Conservation (phyloP, 2,329 filamentous ascomycete species). For the Aspergillus sp. region DNA sequence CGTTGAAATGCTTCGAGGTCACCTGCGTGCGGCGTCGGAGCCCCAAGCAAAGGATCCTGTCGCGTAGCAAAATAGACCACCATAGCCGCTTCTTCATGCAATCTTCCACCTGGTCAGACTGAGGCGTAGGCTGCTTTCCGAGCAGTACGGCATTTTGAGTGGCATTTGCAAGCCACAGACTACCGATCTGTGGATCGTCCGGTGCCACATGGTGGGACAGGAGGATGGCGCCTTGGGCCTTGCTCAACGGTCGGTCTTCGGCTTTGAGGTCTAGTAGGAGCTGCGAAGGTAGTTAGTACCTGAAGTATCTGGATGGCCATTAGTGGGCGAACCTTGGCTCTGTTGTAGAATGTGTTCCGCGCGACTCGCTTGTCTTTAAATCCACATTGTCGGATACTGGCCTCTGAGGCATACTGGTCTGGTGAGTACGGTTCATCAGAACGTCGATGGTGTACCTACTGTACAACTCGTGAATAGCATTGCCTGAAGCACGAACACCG, state of each 20-base stretch:
- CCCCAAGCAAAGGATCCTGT: conserved; percentile 6
- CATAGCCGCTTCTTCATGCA: conserved; percentile 4
- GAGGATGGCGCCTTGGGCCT: conserved; percentile 7
- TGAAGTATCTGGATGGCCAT: background rate
- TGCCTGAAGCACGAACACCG: conserved; percentile 6
- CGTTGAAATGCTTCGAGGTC: conserved; percentile 7
- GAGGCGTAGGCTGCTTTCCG: conserved; percentile 3
- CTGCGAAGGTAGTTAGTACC: background rate
- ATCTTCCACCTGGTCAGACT: background rate
- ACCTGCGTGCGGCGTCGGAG: conserved; percentile 7
- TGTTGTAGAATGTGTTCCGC: conserved; percentile 3
- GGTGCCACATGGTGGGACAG: conserved; percentile 4
- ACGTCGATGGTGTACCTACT: background rate
- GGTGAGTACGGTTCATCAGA: background rate
- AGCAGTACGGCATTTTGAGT: conserved; percentile 6
- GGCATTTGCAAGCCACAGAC: conserved; percentile 4
- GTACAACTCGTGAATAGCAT: conserved; percentile 6
- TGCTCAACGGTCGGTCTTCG: conserved; percentile 1
- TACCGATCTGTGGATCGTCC: conserved; percentile 5
- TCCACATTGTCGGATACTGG: conserved; percentile 4
- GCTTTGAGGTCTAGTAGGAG: conserved; percentile 4
- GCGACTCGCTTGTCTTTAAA: conserved; percentile 4
- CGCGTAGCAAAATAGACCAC: conserved; percentile 7
- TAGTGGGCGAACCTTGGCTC: conserved; percentile 4
- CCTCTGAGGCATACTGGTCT: conserved; percentile 2